Evolutionary conservation across 192 early-diverging fungal genomes (phyloP), one percentile per base, ranked within the genome.

Genomic region (Entomortierella parvispora): DNA sequence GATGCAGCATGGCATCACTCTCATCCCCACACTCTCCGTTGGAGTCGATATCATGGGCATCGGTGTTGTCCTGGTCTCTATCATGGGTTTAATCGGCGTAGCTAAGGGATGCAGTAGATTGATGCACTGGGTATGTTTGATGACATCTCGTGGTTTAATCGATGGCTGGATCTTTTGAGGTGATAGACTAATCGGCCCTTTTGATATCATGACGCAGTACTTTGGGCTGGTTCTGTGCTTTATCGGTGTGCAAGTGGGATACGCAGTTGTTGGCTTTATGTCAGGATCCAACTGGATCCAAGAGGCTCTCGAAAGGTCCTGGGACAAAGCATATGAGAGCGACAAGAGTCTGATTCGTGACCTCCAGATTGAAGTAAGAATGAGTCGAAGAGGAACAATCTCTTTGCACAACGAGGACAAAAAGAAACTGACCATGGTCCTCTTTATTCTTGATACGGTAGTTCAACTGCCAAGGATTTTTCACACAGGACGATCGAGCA

Each of bases 31-130:
- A 17, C 52, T 77, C 7, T 68, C 74, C 3, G 31, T 77, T 14
- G 74, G 66, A 7, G 45, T 77, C 42, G 74, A 77, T 26, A 45
- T 77, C 4, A 68, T 62, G 60, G 57, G 74, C 5, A 53, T 77
- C 32, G 74, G 65, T 26, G 74, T 68, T 32, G 60, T 77, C 9
- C 46, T 68, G 3, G 59, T 77, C 18, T 68, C 72, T 4, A 31
- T 63, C 33, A 57, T 68, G 60, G 74, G 74, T 7, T 49, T 77
- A 18, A 15, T 52, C 31, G 74, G 74, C 14, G 66, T 77, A 18
- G 59, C 65, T 47, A 77, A 64, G 20, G 65, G 74, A 6, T 63
- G 65, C 55, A 67, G 48, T 18, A 59, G 58, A 1, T 53, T 77
- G n/a, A 77, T 77, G 65, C 68, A 68, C 22, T 28, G 68, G 31